Conservation (phyloP, 2,329 filamentous ascomycete genomes). For the Alternaria dauci region DNA sequence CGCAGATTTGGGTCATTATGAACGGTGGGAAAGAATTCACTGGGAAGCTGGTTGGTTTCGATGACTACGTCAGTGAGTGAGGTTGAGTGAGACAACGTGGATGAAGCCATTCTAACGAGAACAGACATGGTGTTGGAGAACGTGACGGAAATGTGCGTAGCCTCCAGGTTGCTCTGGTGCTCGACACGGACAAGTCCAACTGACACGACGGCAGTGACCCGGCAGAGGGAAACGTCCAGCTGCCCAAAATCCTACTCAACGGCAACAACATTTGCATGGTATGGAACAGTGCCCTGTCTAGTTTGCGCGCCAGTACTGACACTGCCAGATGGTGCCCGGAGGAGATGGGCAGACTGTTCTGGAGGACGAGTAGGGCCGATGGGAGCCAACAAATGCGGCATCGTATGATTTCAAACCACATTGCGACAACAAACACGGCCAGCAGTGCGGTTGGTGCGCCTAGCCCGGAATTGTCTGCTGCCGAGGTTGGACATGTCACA, state of each 20-base stretch:
- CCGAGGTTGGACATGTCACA: neutral
- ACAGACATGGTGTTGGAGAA: constrained; percentile 98
- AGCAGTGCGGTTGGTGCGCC: constrained; percentile 5
- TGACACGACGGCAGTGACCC: constrained; percentile 74
- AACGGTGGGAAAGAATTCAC: constrained; percentile 99
- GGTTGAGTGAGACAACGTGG: neutral
- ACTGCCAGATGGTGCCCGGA: constrained; percentile 45
- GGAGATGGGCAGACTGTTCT: constrained; percentile 43
- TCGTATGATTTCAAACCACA: constrained; percentile 5
- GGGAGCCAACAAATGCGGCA: neutral
- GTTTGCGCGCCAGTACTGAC: constrained; percentile 14
- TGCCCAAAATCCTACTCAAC: constrained; percentile 94
- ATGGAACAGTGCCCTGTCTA: constrained; percentile 40
- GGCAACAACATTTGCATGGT: constrained; percentile 99
- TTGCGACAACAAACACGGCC: neutral
- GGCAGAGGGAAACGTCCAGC: constrained; percentile 79
- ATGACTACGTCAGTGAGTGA: constrained; percentile 98
- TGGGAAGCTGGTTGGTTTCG: constrained; percentile 92
- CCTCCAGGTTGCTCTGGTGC: neutral
- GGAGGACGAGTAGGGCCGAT: constrained; percentile 30
- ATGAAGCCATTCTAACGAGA: constrained; percentile 4
- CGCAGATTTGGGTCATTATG: constrained; percentile 98
- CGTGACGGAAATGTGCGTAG: constrained; percentile 88
- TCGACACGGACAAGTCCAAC: neutral
- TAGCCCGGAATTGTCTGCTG: constrained; percentile 1